These are phyloP conservation scores for Dipodascus geniculatus DNA, from an alignment of 805 yeast genomes.

Conservation along the genomic window DNA sequence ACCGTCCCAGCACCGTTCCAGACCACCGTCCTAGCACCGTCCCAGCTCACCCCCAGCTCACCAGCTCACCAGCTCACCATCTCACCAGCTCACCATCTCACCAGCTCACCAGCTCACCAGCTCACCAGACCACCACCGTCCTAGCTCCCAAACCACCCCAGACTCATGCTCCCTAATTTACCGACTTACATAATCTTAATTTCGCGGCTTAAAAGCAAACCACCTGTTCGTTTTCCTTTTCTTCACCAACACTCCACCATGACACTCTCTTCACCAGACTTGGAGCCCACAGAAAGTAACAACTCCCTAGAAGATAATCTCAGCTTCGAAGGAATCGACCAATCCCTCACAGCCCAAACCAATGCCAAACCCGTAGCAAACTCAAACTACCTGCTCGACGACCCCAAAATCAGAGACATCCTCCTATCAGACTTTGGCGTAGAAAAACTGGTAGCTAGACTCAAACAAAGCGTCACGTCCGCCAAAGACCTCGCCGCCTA, in stretches of 20 bases:
- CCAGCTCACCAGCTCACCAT: too few relatives aligned
- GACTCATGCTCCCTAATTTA: neutral
- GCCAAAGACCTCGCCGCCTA: constrained; percentile 79
- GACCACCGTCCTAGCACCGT: neutral
- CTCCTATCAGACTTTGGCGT: constrained; percentile 41
- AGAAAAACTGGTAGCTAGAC: constrained; percentile 55
- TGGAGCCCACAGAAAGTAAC: neutral
- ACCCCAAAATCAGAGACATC: constrained; percentile 25
- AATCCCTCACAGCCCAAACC: neutral
- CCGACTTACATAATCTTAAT: neutral
- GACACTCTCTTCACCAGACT: neutral
- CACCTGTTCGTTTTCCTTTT: neutral
- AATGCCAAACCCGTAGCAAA: neutral
- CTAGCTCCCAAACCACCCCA: neutral
- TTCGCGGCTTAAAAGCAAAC: neutral
- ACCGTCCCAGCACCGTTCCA: neutral
- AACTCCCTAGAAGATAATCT: neutral
- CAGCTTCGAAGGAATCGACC: too few relatives aligned
- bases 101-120: neutral
- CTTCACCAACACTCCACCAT: neutral
- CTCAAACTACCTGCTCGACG: constrained; percentile 20
- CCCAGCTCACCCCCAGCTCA: neutral
- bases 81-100: neutral
- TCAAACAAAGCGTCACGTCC: constrained; percentile 69
- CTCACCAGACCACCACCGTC: too few relatives aligned